These are phyloP conservation scores for Vitis riparia DNA, from an alignment of 164 flowering plant species.

Conservation along the genomic window DNA sequence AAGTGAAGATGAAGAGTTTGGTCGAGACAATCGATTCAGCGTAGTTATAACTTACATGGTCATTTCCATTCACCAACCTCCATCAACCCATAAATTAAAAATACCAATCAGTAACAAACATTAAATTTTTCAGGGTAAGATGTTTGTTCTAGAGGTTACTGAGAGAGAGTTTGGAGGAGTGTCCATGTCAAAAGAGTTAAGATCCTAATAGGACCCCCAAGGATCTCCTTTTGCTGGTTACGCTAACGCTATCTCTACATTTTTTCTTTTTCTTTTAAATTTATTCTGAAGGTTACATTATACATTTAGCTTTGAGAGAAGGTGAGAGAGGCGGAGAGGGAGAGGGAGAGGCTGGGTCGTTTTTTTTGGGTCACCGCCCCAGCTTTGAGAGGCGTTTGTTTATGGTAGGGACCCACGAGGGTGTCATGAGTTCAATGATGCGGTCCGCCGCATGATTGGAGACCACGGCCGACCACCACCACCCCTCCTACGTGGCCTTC, in stretches of 20 bases:
- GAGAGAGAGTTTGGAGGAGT: slow-evolving; percentile 27
- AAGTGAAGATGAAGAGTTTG: slow-evolving; percentile 29
- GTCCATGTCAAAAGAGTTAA: slow-evolving; percentile 30
- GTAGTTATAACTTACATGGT: background rate
- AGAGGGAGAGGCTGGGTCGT: no score
- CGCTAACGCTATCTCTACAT: slow-evolving; percentile 26
- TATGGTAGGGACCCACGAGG: slow-evolving; percentile 18
- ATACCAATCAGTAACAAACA: background rate
- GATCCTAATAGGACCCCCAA: slow-evolving; percentile 29
- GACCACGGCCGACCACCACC: slow-evolving; percentile 44
- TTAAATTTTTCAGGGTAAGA: background rate
- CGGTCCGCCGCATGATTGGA: slow-evolving; percentile 44
- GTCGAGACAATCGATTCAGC: background rate
- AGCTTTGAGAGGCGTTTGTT: slow-evolving; percentile 6
- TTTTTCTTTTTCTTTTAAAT: background rate
- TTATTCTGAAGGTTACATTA: no score
- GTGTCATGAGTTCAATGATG: slow-evolving; percentile 33
- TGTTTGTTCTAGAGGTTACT: slow-evolving; percentile 1
- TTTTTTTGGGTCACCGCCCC: slow-evolving; percentile 16
- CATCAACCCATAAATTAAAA: slow-evolving; percentile 5
- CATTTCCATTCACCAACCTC: slow-evolving; percentile 22
- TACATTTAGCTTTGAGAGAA: background rate
- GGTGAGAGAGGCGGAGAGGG: slow-evolving; percentile 1
- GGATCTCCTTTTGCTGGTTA: slow-evolving; percentile 42
- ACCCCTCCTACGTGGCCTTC: slow-evolving; percentile 35